Base-by-base conservation (phyloP, 2,329 filamentous ascomycete genomes). In the Paradendryphiella salina region DNA sequence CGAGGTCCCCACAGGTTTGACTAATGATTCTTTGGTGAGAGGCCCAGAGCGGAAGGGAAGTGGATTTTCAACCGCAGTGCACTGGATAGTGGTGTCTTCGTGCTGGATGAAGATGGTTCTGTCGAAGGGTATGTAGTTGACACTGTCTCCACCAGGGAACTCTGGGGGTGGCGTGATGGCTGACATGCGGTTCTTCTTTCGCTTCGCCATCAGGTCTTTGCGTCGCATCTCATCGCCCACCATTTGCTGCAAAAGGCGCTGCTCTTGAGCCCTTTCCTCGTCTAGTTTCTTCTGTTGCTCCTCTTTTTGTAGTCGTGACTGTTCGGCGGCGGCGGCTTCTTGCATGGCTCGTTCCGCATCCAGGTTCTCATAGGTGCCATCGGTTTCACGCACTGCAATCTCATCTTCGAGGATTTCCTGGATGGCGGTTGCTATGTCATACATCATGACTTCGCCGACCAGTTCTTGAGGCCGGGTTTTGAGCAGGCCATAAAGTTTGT, bases 341-440 rank as follows among this genome's bases (percentile, higher is more conserved):
- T 96, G 90, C 11, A 85, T 85, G 21, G 88, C 90, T 32, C 92
- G 84, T 72, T 97, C 92, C 64, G 95, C 90, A 65, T 96, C 90
- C 5, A 97, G 79, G 26, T 90, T 96, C 1, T 90, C 91, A 13
- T 96, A 77, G 54, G 90, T 83, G 47, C 85, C 83, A 26, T 90
- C 88, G 47, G 86, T 83, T 39, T 88, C 86, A 61, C 88, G 88
- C 21, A 86, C 85, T 59, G 86, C 80, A 1, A 90, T 89, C n/a
- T 90, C 90, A 70, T 95, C 89, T 73, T 96, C 90, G 3, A 97
- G 80, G 8, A 93, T 77, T 53, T 88, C 85, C 59, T 84, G 80
- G 23, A 88, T 81, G 4, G 81, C 76, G 39, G 80, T 76, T 1
- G 82, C 80, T 45, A 87, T 77, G 31, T 83, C 81, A 65, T 83